phyloP scores from a whole-genome alignment of 1,284 basidiomycete genomes.

The Violaceomyces palustris region DNA sequence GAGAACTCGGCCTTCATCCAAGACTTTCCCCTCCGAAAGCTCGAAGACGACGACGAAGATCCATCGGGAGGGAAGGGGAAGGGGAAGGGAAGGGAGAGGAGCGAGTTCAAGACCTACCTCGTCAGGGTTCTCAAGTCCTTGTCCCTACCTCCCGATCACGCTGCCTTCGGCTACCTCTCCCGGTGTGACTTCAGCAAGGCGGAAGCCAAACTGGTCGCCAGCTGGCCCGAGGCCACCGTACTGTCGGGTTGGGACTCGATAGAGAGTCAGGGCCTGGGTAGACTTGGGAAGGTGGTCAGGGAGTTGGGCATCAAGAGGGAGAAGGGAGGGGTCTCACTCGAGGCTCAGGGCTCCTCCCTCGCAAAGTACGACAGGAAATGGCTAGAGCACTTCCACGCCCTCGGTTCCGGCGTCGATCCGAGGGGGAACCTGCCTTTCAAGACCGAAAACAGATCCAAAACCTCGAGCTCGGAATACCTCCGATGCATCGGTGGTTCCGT shows the following conservation, averaged over 20 bases:
- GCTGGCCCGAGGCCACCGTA: constrained; percentile 23
- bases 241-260: constrained; percentile 37
- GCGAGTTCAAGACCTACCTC: constrained; percentile 27
- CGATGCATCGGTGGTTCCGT: too few relatives aligned
- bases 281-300: constrained; percentile 32
- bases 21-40: constrained; percentile 31
- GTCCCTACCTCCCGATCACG: constrained; percentile 27
- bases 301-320: constrained; percentile 6
- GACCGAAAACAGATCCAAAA: constrained; percentile 1
- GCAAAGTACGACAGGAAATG: constrained; percentile 39
- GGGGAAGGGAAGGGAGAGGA: not conserved
- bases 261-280: constrained; percentile 34
- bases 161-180: constrained; percentile 8
- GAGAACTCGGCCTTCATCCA: constrained; percentile 48
- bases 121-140: constrained; percentile 25
- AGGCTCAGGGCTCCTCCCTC: constrained; percentile 46
- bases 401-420: constrained; percentile 29
- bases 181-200: constrained; percentile 17
- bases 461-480: not conserved
- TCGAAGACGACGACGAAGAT: not conserved
- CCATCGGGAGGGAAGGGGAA: not conserved
- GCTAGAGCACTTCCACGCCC: constrained; percentile 46
- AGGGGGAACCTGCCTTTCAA: constrained; percentile 20
- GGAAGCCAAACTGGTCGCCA: constrained; percentile 31
- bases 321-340: constrained; percentile 7